Evolutionary conservation across 164 flowering plant genomes (phyloP).

Genomic region (Tinospora cordifolia): DNA sequence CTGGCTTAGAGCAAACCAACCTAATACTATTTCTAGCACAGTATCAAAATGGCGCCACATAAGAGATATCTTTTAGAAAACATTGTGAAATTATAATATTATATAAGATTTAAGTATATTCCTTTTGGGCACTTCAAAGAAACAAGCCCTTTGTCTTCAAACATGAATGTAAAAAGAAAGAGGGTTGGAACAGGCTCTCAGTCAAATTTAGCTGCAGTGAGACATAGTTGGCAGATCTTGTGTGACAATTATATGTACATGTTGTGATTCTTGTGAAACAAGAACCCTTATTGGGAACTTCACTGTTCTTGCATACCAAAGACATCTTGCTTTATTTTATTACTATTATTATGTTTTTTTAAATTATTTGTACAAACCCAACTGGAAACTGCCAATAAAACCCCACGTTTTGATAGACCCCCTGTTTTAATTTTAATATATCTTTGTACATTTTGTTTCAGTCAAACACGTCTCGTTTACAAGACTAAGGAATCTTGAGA

Average conservation of each 20-base stretch:
- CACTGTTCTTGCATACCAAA: constrained; percentile 6
- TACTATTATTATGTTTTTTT: not conserved
- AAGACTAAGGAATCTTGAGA: constrained; percentile 11
- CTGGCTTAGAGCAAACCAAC: too few relatives aligned
- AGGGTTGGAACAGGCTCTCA: not conserved
- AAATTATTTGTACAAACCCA: constrained; percentile 1
- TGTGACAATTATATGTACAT: constrained; percentile 1
- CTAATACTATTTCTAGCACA: too few relatives aligned
- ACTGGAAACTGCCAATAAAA: constrained; percentile 18
- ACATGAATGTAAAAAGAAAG: constrained; percentile 5
- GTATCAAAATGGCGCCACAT: too few relatives aligned
- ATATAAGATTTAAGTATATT: too few relatives aligned
- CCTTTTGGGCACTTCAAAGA: too few relatives aligned
- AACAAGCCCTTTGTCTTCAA: not conserved
- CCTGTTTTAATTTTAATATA: not conserved
- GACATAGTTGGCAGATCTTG: constrained; percentile 13
- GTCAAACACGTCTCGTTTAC: constrained; percentile 38
- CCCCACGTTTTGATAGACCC: constrained; percentile 21
- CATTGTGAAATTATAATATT: too few relatives aligned
- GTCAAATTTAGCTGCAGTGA: constrained; percentile 36
- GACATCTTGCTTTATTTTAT: constrained; percentile 7
- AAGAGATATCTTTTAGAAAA: not conserved
- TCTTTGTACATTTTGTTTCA: constrained; percentile 26
- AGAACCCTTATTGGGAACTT: constrained; percentile 18
- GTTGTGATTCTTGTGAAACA: constrained; percentile 18